Percentiles rank a stretch among this genome's conserved stretches.
Conservation (phyloP, 2,329 filamentous ascomycete genomes). For the Paecilomyces dactylethromorphus region DNA sequence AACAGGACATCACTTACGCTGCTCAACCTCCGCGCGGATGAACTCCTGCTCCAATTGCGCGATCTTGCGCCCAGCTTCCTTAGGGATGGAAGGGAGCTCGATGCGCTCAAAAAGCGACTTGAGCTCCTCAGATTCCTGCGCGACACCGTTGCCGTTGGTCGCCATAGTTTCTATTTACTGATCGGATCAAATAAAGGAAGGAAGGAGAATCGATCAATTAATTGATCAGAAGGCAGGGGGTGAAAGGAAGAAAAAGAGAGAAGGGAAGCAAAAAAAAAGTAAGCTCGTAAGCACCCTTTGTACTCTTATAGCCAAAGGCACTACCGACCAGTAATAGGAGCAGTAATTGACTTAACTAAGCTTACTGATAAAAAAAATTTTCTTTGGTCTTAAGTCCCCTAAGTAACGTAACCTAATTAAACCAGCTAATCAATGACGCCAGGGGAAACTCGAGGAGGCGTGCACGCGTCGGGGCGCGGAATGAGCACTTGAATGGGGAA, state of each 20-base stretch:
- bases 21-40: constrained; percentile 72
- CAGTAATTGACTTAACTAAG: background rate
- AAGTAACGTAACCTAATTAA: background rate
- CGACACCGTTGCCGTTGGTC: background rate
- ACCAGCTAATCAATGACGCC: background rate
- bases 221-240: background rate
- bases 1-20: constrained; percentile 54
- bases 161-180: background rate
- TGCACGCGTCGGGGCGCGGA: background rate
- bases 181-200: background rate
- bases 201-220: background rate
- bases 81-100: constrained; percentile 24
- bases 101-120: constrained; percentile 29
- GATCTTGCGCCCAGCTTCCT: constrained; percentile 56
- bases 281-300: background rate
- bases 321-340: background rate
- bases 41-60: constrained; percentile 76
- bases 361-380: background rate
- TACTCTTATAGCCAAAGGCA: background rate
- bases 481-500: background rate
- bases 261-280: background rate
- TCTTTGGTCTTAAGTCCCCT: background rate
- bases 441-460: background rate
- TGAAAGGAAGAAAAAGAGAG: background rate
- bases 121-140: constrained; percentile 8